Percentiles rank a stretch among this genome's conserved stretches.
Conservation (phyloP, 805 yeast genomes). For the Sporopachydermia lactativora region DNA sequence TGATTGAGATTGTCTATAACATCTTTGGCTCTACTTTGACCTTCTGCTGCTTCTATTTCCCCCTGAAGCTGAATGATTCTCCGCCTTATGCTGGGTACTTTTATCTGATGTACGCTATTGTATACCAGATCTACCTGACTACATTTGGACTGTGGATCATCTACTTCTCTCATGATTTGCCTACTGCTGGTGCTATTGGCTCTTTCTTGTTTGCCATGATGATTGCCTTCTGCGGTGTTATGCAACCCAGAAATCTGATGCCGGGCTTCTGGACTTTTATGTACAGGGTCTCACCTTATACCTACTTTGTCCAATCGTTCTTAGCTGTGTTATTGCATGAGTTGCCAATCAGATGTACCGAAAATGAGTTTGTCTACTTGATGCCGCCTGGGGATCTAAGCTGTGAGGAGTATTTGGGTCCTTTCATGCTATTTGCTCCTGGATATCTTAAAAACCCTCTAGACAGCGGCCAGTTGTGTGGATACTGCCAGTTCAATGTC, state of each 20-base stretch:
- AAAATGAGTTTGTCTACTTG: constrained; percentile 34
- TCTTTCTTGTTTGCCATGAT: constrained; percentile 42
- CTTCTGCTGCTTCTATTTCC: constrained; percentile 22
- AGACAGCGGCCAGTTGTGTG: constrained; percentile 20
- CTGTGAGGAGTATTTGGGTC: constrained; percentile 40
- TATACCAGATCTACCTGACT: constrained; percentile 36
- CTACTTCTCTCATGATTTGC: constrained; percentile 49
- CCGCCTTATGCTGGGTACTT: constrained; percentile 32
- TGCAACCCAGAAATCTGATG: constrained; percentile 40
- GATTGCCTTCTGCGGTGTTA: constrained; percentile 56
- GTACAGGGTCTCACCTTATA: constrained; percentile 62
- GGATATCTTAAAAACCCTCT: constrained; percentile 49
- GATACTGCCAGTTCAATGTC: constrained; percentile 24
- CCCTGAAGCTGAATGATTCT: constrained; percentile 19
- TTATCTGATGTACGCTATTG: constrained; percentile 32
- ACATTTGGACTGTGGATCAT: constrained; percentile 41
- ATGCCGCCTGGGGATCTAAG: constrained; percentile 47
- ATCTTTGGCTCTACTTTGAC: constrained; percentile 17
- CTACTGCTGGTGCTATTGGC: constrained; percentile 48
- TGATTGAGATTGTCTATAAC: constrained; percentile 24
- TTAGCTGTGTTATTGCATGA: constrained; percentile 35
- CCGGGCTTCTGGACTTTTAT: constrained; percentile 81
- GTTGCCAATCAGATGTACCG: constrained; percentile 34
- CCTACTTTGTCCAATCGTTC: constrained; percentile 52
- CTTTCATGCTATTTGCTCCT: constrained; percentile 25